A percentile compares a stretch with the other conserved stretches of the same genome.
These are phyloP conservation scores for Takakia lepidozioides DNA, from an alignment of 225 moss, liverwort and hornwort species.

Conservation along the genomic window DNA sequence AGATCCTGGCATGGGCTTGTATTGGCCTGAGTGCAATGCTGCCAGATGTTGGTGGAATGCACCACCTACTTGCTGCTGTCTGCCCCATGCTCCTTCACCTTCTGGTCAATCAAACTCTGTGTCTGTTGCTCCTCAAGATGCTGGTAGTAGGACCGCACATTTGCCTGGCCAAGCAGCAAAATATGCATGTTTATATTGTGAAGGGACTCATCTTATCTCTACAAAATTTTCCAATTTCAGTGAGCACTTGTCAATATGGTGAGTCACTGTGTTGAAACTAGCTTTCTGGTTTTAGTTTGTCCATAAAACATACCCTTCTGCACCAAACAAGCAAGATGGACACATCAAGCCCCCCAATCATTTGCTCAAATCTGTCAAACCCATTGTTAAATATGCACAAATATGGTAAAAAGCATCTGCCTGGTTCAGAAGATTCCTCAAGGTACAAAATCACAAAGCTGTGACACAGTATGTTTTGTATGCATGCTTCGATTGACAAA, in stretches of 20 bases:
- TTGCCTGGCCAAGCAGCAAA: slow-evolving; percentile 43
- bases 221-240: not conserved
- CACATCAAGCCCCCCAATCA: too few species aligned
- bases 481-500: not conserved
- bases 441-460: not conserved
- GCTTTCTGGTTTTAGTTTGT: too few species aligned
- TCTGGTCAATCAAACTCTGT: slow-evolving; percentile 97
- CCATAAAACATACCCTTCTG: too few species aligned
- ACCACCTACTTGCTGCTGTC: slow-evolving; percentile 81
- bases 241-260: not conserved
- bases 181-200: too few species aligned
- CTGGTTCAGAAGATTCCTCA: too few species aligned
- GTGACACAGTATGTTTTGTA: not conserved
- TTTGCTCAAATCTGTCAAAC: too few species aligned
- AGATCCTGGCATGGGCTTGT: slow-evolving; percentile 69
- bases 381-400: too few species aligned
- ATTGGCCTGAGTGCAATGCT: slow-evolving; percentile 67
- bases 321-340: not conserved
- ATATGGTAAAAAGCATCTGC: too few species aligned
- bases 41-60: slow-evolving; percentile 88
- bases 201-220: not conserved
- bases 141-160: slow-evolving; percentile 95
- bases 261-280: not conserved
- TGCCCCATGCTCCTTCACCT: slow-evolving; percentile 98
- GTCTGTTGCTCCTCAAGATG: slow-evolving; percentile 99